These are phyloP conservation scores for Flaveria floridana DNA, from an alignment of 140 eudicot genomes.

Conservation along the genomic window DNA sequence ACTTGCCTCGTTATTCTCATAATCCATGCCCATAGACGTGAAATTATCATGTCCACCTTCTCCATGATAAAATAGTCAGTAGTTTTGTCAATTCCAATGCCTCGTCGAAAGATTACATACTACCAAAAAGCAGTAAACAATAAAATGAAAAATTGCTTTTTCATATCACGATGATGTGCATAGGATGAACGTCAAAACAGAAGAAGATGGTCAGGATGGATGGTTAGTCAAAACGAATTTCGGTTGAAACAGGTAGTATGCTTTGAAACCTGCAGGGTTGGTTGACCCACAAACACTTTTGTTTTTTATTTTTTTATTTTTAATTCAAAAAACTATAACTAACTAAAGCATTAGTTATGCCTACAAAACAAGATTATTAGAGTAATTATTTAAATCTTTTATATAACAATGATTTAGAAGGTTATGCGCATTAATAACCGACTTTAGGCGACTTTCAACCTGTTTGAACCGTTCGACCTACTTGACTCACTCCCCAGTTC, in stretches of 20 bases:
- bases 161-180: conserved; percentile 1
- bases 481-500: background rate
- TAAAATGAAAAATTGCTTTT: conserved; percentile 29
- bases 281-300: background rate
- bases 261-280: background rate
- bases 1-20: conserved; percentile 69
- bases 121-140: conserved; percentile 19
- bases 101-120: conserved; percentile 80
- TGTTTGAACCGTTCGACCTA: background rate
- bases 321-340: background rate
- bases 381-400: background rate
- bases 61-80: conserved; percentile 76
- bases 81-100: conserved; percentile 88
- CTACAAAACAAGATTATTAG: background rate
- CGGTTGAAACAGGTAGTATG: background rate
- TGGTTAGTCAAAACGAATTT: background rate
- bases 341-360: background rate
- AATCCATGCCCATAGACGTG: conserved; percentile 73
- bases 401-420: background rate
- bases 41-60: conserved; percentile 81
- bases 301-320: too few relatives aligned
- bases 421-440: background rate
- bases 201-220: background rate
- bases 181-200: conserved; percentile 13
- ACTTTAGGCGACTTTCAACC: background rate